Base-by-base conservation (phyloP, 805 yeast genomes). In the Yueomyces sp. region DNA sequence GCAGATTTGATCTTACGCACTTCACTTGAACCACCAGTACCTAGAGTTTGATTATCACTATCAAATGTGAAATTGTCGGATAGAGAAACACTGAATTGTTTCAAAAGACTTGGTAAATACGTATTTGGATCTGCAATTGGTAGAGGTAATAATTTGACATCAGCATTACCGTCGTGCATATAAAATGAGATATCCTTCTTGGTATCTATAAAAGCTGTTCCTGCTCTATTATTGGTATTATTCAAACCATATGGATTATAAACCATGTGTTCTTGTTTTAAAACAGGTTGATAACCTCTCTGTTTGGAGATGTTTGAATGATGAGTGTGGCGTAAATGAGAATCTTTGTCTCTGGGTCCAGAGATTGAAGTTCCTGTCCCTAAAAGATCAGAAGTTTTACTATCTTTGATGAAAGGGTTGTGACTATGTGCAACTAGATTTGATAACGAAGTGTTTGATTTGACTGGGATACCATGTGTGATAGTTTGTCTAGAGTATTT, bases 11-110 rank as follows among this genome's bases (percentile, higher is more conserved):
- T 60, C 45, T 72, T 72, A 44, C 79, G 66, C 26, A 83, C 87
- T 41, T 74, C 73, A 4, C 85, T 74, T 2, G 83, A 74, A 3
- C 88, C 88, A 40, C 94, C 92, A 44, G 72, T 74, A 3, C 88
- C 92, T 42, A 83, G 58, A 40, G 70, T 73, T 43, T 71, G 70
- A 28, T 66, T 66, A 41, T 64, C 66, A 28, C 64, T 64, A 2
- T 69, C 66, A 26, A 72, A 49, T 38, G 69, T 74, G 53, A 75
- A 83, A 44, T 73, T 75, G 39, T 78, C 81, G 31, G 70, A 66
- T 45, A 84, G 60, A 38, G 69, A 68, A 3, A 68, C 61, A 43
- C 68, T 66, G 1, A 61, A 59, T 54, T 79, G 76, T 42, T 73
- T 66, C 48, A 74, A 64, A 3, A 68, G 72, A 0, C 56, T 63